Evolutionary conservation across 768 basidiomycete species (phyloP), one percentile per base, ranked within the genome.

Genomic region (Galerina marginata): DNA sequence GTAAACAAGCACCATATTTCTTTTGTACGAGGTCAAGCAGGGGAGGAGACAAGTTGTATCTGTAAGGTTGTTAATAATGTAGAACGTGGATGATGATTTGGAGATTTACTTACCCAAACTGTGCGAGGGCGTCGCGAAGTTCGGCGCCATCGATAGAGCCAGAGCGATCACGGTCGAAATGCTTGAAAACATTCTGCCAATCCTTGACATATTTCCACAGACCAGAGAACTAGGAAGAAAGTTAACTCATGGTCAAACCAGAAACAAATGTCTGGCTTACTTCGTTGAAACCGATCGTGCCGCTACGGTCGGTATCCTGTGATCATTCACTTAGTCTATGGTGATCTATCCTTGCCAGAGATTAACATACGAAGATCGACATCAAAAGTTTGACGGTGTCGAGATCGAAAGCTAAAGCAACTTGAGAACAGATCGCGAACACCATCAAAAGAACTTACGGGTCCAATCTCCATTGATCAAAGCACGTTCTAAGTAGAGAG

Each of bases 191-290:
- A 58, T 86, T 86, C 76, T 93, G 91, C 92, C 92, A 93, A 72
- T 93, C 91, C 76, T 90, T 87, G 83, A 92, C 87, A 73, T 91
- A 92, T 68, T 89, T 88, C 89, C 90, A 94, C 23, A 93, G 83
- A 4, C 90, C 90, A 46, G 83, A 68, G 68, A 93, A 95, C 86
- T 83, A 59, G 12, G 43, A 77, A 64, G n/a, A 59, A 7, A 6
- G 37, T 40, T 29, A 48, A 25, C 26, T 20, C 11, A 33, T 10
- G 2, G 48, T 49, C 5, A 33, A 26, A 36, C 58, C 60, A 45
- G 37, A 10, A 9, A n/a, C 6, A 37, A 16, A 6, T 40, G 7
- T 3, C 0, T 16, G 10, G 69, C 77, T 51, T 25, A 88, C 90
- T 79, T 93, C 90, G 60, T 86, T 87, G 76, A 91, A 93, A 39